A percentile compares a stretch with the other conserved stretches of the same genome.
These are phyloP conservation scores for Parastagonospora avenae DNA, from an alignment of 2,329 filamentous ascomycete species.

Conservation along the genomic window DNA sequence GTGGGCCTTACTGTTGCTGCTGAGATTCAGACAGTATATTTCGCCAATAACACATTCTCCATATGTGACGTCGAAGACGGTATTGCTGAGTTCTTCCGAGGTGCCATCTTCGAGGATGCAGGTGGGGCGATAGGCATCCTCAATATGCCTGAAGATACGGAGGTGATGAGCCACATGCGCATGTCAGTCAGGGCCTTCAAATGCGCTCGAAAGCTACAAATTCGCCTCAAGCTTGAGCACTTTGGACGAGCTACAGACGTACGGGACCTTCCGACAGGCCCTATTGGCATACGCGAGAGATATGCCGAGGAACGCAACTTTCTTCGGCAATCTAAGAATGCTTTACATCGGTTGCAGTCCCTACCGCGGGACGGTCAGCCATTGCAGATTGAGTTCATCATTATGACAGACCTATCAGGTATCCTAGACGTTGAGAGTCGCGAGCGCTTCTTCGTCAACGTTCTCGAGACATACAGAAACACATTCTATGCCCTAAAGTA, in stretches of 20 bases:
- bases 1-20: conserved; percentile 13
- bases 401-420: conserved; percentile 18
- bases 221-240: conserved; percentile 32
- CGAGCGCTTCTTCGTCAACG: conserved; percentile 13
- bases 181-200: conserved; percentile 4
- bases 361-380: background rate
- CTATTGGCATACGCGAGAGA: background rate
- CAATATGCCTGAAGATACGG: background rate
- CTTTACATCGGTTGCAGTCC: background rate
- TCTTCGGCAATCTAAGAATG: conserved; percentile 1
- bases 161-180: no score
- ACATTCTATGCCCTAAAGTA: conserved; percentile 24
- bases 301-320: conserved; percentile 13
- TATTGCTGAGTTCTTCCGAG: conserved; percentile 12
- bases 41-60: conserved; percentile 27
- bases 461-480: conserved; percentile 21
- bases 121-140: background rate
- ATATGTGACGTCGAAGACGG: conserved; percentile 24
- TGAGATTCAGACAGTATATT: conserved; percentile 25
- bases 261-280: background rate
- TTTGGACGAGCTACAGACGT: background rate
- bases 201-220: conserved; percentile 23
- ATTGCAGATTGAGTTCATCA: conserved; percentile 22
- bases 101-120: background rate
- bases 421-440: background rate